Percentiles rank a stretch among this genome's conserved stretches.
These are phyloP conservation scores for Domatiomyces catenatus DNA, from an alignment of 2,329 filamentous ascomycete genomes.

Conservation along the genomic window DNA sequence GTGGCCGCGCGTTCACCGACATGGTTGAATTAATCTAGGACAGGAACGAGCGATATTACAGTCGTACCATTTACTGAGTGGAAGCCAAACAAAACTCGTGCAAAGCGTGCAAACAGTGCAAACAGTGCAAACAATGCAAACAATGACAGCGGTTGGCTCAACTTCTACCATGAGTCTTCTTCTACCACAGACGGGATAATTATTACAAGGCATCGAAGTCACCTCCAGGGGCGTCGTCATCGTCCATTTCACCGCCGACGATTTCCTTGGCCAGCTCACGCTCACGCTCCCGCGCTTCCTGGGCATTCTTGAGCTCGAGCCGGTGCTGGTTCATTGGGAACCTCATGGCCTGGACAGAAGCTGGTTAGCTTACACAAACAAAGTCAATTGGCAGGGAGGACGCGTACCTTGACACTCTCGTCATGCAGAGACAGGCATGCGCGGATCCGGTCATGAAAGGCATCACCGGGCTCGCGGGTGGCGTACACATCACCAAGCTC, in stretches of 20 bases:
- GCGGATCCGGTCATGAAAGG: constrained; percentile 90
- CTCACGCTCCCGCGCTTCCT: constrained; percentile 93
- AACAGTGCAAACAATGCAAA: not conserved
- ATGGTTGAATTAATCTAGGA: not conserved
- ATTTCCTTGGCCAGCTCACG: constrained; percentile 98
- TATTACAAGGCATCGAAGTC: constrained; percentile 86
- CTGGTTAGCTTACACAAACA: constrained; percentile 8
- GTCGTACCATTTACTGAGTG: too few relatives aligned
- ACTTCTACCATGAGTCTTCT: not conserved
- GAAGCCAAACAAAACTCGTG: too few relatives aligned
- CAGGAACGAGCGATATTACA: too few relatives aligned
- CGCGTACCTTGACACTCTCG: constrained; percentile 83
- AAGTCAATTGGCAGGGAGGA: not conserved
- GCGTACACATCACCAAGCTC: constrained; percentile 92
- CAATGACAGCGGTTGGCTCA: not conserved
- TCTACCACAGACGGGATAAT: not conserved
- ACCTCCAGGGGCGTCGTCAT: constrained; percentile 74
- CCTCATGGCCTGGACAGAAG: constrained; percentile 61
- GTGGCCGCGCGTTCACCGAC: constrained; percentile 20
- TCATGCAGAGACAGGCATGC: constrained; percentile 87
- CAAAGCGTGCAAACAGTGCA: not conserved
- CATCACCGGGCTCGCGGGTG: constrained; percentile 86
- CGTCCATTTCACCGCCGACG: constrained; percentile 89
- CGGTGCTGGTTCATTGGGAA: constrained; percentile 99
- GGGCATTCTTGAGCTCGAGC: constrained; percentile 90